Conservation (phyloP, 768 basidiomycete genomes). For the Lepiota venenata region DNA sequence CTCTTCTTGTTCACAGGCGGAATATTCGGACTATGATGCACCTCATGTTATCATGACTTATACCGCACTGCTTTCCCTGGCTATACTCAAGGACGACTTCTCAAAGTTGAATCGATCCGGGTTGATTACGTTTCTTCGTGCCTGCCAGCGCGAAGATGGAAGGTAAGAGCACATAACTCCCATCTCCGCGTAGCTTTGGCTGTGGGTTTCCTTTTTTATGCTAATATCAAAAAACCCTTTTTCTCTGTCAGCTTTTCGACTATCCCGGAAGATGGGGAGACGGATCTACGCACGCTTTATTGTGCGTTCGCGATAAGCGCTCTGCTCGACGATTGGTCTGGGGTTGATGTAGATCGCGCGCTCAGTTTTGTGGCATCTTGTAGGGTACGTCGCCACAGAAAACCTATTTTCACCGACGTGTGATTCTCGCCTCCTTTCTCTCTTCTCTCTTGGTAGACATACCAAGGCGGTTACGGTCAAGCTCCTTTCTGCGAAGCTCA, state of each 20-base stretch:
- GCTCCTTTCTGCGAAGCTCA: slow-evolving; percentile 80
- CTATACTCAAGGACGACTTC: slow-evolving; percentile 87
- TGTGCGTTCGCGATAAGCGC: slow-evolving; percentile 82
- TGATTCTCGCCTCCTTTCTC: slow-evolving; percentile 5
- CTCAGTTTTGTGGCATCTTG: slow-evolving; percentile 66
- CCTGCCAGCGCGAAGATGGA: slow-evolving; percentile 79
- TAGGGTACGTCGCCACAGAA: slow-evolving; percentile 45
- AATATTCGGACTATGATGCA: slow-evolving; percentile 52
- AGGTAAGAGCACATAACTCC: too few relatives aligned
- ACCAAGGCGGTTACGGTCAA: slow-evolving; percentile 93
- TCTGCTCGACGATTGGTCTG: slow-evolving; percentile 80
- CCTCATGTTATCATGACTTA: slow-evolving; percentile 95
- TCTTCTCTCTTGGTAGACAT: slow-evolving; percentile 50
- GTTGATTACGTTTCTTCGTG: slow-evolving; percentile 59
- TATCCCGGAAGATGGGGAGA: slow-evolving; percentile 63
- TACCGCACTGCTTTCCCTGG: slow-evolving; percentile 79
- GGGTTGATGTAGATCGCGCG: slow-evolving; percentile 59
- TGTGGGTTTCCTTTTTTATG: slow-evolving; percentile 1
- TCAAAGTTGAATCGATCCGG: slow-evolving; percentile 63
- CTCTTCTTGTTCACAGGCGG: slow-evolving; percentile 13
- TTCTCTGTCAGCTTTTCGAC: slow-evolving; percentile 56
- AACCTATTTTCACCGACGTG: background rate
- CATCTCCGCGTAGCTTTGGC: background rate
- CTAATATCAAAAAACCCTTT: too few relatives aligned
- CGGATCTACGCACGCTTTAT: slow-evolving; percentile 81